Base-by-base conservation (phyloP, 345 rosid genomes). In the Balakata baccata region DNA sequence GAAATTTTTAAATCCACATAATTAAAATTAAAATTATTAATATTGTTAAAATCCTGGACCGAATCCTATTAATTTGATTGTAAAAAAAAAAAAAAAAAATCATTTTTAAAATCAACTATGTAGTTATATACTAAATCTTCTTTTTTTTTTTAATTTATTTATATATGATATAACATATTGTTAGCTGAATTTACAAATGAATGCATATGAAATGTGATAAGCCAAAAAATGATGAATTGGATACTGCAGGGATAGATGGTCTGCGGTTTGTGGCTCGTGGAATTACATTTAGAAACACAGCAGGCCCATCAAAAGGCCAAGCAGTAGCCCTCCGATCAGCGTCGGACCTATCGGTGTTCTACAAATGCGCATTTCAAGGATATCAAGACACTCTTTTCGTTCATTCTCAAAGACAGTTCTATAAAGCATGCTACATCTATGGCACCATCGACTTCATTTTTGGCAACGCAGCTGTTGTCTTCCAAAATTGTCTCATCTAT, bases 401-500 rank as follows among this genome's bases (percentile, higher is more conserved):
- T 68, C 95, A 87, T 71, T 91, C 98, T 3, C 98, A 93, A 63
- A 84, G 98, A 2, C 98, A 93, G 71, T 93, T 93, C 86, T 93
- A 75, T 75, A 75, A 86, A 38, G 87, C 84, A 76, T 93, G 98
- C 63, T 86, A 88, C 81, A 83, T 93, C 62, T 91, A 84, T 60
- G 98, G 98, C 70, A 93, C 98, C 11, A 75, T 93, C 4, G 98
- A 93, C 73, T 88, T 93, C 81, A 91, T 93, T 51, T 93, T 93
- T 8, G 98, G 97, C 5, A 93, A 93, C 37, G 98, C 97, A 6
- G 97, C 98, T 0, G 98, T 85, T 0, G 93, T 93, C 38, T 83
- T 93, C 59, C 98, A 93, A 18, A 91, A 84, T 25, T 93, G 89
- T 57, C 72, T 85, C 43, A 91, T 93, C n/a, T 81, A 77, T 1